Evolutionary conservation across 2,329 filamentous ascomycete genomes (phyloP), one percentile per base, ranked within the genome.

Genomic region (Thielaviopsis euricoi): DNA sequence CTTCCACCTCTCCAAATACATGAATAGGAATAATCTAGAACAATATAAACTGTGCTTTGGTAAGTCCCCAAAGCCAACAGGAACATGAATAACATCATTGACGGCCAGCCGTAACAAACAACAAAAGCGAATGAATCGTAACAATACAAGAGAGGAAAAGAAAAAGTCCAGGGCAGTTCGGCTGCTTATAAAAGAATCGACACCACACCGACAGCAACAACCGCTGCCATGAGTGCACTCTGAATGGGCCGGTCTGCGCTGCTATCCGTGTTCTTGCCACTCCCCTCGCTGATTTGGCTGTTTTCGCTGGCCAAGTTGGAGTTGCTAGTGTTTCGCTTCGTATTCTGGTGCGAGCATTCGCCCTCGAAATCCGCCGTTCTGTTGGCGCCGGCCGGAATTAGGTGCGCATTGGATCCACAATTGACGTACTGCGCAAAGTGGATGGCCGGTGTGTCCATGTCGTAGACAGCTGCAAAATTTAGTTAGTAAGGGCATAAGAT

Each of bases 401-500:
- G 62, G 49, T 64, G 62, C 51, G 62, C 58, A 29, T 64, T 64
- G 7, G 64, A 61, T 25, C 64, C 64, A 22, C 64, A 66, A 62
- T 66, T 63, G 57, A 62, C 60, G 29, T 64, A 66, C 12, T 61
- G 59, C 10, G 64, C 64, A 48, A 66, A 64, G 55, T 66, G 63
- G 15, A 66, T 61, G n/a, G 64, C 64, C 7, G 63, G 63, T 6
- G 62, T 65, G 43, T 64, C 63, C 57, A 64, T 62, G 60, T 65
- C 63, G 53, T 61, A 64, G 37, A 62, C 61, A 19, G 60, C 61
- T 62, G 33, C 56, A 21, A 56, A 48, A 58, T 48, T 3, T 29
- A 25, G 17, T 48, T 19, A 19, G 6, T 23, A 15, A 17, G n/a
- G n/a, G n/a, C n/a, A n/a, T n/a, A n/a, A n/a, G n/a, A n/a, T n/a